A percentile compares a stretch with the other conserved stretches of the same genome.
These are phyloP conservation scores for Lactarius sanguifluus DNA, from an alignment of 768 basidiomycete genomes.

Conservation along the genomic window DNA sequence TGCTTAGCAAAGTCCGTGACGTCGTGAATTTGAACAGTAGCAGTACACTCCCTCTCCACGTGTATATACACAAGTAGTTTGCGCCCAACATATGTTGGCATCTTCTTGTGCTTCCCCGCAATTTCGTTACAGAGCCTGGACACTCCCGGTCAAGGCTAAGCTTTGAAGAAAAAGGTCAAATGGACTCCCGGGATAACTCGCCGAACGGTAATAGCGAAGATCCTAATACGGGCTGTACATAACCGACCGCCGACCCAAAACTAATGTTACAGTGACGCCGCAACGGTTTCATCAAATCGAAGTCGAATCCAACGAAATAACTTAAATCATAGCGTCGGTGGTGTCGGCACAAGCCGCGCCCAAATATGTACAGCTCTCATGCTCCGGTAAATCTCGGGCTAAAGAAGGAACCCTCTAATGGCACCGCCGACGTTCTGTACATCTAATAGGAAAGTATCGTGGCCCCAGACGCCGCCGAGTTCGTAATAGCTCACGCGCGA, in stretches of 20 bases:
- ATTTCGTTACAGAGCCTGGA: background rate
- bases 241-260: background rate
- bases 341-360: background rate
- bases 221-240: background rate
- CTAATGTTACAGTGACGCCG: background rate
- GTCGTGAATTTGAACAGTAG: background rate
- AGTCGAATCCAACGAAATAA: background rate
- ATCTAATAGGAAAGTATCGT: constrained; percentile 96
- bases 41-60: background rate
- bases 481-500: constrained; percentile 91
- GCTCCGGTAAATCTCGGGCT: background rate
- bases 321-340: background rate
- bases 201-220: background rate
- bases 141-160: no score
- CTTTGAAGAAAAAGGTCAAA: background rate
- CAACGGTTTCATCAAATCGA: background rate
- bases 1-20: background rate
- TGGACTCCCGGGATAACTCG: background rate
- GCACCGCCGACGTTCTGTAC: constrained; percentile 89
- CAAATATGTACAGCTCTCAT: background rate
- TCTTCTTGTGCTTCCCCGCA: background rate
- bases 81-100: background rate
- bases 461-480: constrained; percentile 98
- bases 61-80: background rate
- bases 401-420: constrained; percentile 83